Conservation (phyloP, 345 rosid species). For the Salix koriyanagi region DNA sequence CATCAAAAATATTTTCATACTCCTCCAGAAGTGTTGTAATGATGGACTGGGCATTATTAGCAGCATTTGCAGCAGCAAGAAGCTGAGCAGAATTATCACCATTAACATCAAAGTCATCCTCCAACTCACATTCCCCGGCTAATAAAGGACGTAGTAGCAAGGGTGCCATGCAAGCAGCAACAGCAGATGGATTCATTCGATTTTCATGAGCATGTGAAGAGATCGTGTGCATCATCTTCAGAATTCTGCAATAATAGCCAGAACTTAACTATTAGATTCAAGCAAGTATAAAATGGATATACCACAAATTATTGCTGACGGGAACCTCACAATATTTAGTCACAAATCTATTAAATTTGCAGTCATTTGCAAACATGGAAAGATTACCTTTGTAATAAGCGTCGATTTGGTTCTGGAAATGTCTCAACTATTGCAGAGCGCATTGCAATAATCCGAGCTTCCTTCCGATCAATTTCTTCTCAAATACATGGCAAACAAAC, state of each 20-base stretch:
- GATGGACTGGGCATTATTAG: constrained; percentile 89
- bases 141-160: constrained; percentile 85
- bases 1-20: constrained; percentile 79
- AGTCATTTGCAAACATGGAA: neutral
- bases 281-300: constrained; percentile 11
- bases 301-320: neutral
- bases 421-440: constrained; percentile 84
- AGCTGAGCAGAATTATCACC: constrained; percentile 96
- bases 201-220: constrained; percentile 82
- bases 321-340: constrained; percentile 9
- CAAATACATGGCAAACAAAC: neutral
- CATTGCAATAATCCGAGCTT: constrained; percentile 75
- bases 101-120: constrained; percentile 74
- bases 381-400: constrained; percentile 73
- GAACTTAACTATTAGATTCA: constrained; percentile 16
- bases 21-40: constrained; percentile 83
- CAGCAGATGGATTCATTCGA: constrained; percentile 93
- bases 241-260: constrained; percentile 50
- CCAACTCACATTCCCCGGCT: constrained; percentile 96
- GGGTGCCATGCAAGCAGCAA: constrained; percentile 99
- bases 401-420: constrained; percentile 97
- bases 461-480: constrained; percentile 84
- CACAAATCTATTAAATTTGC: constrained; percentile 2
- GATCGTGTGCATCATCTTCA: constrained; percentile 88
- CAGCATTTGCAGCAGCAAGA: constrained; percentile 99